Evolutionary conservation across 2,329 filamentous ascomycete species (phyloP).

Genomic region (Fusarium nygamai): DNA sequence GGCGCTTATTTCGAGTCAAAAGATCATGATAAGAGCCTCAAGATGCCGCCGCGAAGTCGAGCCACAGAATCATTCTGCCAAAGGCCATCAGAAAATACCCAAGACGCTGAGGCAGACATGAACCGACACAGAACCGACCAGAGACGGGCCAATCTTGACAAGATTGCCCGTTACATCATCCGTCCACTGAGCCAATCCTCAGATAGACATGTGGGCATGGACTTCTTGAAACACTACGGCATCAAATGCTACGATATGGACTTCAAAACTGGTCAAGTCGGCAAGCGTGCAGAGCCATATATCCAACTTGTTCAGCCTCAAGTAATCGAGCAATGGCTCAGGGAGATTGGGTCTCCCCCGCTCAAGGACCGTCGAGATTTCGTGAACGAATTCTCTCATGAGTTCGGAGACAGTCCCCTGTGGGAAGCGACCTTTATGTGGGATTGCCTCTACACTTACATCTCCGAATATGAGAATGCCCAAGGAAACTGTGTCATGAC

Average conservation of each 20-base stretch:
- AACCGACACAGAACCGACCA: neutral
- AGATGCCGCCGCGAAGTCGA: neutral
- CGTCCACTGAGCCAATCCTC: neutral
- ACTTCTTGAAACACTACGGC: neutral
- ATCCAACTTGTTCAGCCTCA: neutral
- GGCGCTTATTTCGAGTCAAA: neutral
- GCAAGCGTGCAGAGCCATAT: neutral
- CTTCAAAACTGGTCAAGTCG: neutral
- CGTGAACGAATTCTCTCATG: neutral
- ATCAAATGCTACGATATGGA: neutral
- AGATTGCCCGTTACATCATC: neutral
- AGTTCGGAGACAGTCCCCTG: neutral
- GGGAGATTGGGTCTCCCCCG: too few relatives aligned
- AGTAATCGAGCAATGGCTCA: neutral
- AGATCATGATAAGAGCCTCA: neutral
- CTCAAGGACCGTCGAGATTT: neutral
- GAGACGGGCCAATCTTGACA: neutral
- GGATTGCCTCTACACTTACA: neutral
- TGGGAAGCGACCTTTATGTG: neutral
- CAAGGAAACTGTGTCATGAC: neutral
- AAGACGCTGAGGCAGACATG: neutral
- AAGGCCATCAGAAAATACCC: neutral
- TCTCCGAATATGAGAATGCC: neutral
- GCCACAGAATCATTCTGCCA: neutral
- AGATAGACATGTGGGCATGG: neutral